Conservation (phyloP, 2,329 filamentous ascomycete species). For the Fusarium verrucosum region DNA sequence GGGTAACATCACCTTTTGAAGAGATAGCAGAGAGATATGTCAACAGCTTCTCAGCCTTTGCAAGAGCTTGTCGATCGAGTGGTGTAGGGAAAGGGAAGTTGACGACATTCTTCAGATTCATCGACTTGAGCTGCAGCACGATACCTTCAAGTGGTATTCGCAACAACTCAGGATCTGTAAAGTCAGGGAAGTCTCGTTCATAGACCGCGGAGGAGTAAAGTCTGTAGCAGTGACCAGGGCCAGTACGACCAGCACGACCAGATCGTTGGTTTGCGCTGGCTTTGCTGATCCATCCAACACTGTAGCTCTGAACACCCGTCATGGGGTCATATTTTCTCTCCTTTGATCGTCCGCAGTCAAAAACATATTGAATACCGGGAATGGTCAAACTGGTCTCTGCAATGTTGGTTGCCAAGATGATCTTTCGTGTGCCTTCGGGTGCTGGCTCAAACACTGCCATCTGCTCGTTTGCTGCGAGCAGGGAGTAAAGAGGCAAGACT, state of each 20-base stretch:
- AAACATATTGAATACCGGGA: constrained; percentile 92
- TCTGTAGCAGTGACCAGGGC: constrained; percentile 93
- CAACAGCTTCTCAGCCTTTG: constrained; percentile 85
- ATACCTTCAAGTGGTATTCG: constrained; percentile 93
- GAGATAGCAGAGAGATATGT: constrained; percentile 85
- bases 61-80: constrained; percentile 78
- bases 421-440: constrained; percentile 82
- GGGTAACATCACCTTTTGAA: constrained; percentile 76
- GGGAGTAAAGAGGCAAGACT: constrained; percentile 91
- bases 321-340: constrained; percentile 88
- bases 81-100: constrained; percentile 97
- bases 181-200: constrained; percentile 86
- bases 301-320: constrained; percentile 94
- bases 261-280: constrained; percentile 91
- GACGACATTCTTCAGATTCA: constrained; percentile 88
- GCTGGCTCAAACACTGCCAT: constrained; percentile 87
- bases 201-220: constrained; percentile 95
- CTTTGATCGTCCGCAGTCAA: constrained; percentile 92
- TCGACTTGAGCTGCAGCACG: constrained; percentile 91
- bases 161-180: constrained; percentile 87
- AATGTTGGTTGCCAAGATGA: constrained; percentile 94
- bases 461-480: constrained; percentile 90
- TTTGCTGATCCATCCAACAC: constrained; percentile 97
- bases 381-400: constrained; percentile 98
- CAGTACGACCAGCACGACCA: constrained; percentile 93